Conservation (phyloP, 2,329 filamentous ascomycete genomes). For the Aspergillus sp. region DNA sequence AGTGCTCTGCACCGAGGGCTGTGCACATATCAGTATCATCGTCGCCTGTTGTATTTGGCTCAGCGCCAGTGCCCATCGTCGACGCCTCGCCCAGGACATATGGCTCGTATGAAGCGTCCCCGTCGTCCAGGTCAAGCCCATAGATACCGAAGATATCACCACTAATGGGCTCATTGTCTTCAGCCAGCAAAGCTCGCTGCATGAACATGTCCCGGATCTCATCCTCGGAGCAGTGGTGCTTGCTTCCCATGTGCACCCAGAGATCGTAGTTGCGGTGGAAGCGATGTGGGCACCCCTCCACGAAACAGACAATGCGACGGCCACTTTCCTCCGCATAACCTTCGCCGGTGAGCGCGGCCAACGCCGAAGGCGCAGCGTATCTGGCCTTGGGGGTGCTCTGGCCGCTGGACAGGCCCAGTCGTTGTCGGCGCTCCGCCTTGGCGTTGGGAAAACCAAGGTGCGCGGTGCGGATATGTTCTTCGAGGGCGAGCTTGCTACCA, state of each 20-base stretch:
- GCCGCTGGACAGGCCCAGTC: conserved; percentile 25
- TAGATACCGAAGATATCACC: conserved; percentile 36
- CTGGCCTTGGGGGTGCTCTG: conserved; percentile 13
- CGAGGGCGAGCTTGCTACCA: conserved; percentile 72
- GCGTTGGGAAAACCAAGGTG: conserved; percentile 65
- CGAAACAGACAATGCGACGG: conserved; percentile 52
- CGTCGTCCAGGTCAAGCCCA: conserved; percentile 34
- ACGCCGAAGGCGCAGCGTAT: conserved; percentile 28
- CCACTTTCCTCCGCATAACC: conserved; percentile 53
- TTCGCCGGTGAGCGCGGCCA: conserved; percentile 55
- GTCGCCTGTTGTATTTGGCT: neutral
- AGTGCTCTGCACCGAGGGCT: neutral
- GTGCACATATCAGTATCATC: neutral
- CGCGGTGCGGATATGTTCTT: conserved; percentile 79
- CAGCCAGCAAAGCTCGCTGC: conserved; percentile 37
- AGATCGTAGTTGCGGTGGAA: conserved; percentile 61
- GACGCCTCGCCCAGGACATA: conserved; percentile 6
- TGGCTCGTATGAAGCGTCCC: conserved; percentile 15
- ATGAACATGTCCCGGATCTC: conserved; percentile 42
- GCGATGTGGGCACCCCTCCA: conserved; percentile 50
- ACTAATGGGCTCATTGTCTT: conserved; percentile 21
- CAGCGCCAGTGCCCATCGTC: neutral
- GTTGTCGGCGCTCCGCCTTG: conserved; percentile 39
- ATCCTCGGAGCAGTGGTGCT: conserved; percentile 39
- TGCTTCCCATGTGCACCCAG: conserved; percentile 53